phyloP scores from a whole-genome alignment of 1,284 basidiomycete genomes.

The Violaceomyces palustris region DNA sequence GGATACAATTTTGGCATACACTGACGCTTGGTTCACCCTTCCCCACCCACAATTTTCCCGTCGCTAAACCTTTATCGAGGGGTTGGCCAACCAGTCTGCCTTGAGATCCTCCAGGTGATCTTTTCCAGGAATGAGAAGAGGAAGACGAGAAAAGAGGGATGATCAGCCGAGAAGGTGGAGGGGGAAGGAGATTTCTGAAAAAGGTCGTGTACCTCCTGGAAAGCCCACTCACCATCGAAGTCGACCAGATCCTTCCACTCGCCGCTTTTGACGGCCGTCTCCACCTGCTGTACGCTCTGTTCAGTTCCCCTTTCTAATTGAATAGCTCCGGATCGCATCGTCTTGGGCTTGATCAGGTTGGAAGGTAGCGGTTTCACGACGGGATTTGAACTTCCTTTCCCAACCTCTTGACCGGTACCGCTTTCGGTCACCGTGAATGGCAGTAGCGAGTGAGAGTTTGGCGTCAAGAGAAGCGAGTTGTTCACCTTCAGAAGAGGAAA shows the following conservation, averaged over 20 bases:
- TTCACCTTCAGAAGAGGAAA: too few species aligned
- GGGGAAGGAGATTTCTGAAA: not conserved
- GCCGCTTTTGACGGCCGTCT: too few species aligned
- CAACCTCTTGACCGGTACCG: not conserved
- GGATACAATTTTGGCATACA: too few species aligned
- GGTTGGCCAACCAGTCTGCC: conserved; percentile 23
- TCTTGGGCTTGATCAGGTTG: conserved; percentile 4
- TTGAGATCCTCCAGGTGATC: conserved; percentile 26
- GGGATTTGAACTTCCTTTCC: conserved; percentile 9
- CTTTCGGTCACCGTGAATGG: conserved; percentile 5
- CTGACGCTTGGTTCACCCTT: too few species aligned
- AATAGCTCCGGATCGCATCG: conserved; percentile 6
- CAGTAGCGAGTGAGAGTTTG: conserved; percentile 3
- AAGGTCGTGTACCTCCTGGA: not conserved
- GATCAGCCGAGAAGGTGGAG: too few species aligned
- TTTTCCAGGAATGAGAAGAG: not conserved
- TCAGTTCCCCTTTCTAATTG: conserved; percentile 7
- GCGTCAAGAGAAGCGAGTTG: conserved; percentile 11
- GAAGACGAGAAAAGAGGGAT: not conserved
- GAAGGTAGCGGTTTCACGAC: conserved; percentile 3
- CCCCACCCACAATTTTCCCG: too few species aligned
- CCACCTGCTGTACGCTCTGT: too few species aligned
- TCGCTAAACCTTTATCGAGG: too few species aligned
- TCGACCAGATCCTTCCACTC: conserved; percentile 22
- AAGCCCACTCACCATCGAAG: conserved; percentile 21